Evolutionary conservation across 2,329 filamentous ascomycete genomes (phyloP), one percentile per base, ranked within the genome.

Genomic region (Chrysoporthe cubensis): DNA sequence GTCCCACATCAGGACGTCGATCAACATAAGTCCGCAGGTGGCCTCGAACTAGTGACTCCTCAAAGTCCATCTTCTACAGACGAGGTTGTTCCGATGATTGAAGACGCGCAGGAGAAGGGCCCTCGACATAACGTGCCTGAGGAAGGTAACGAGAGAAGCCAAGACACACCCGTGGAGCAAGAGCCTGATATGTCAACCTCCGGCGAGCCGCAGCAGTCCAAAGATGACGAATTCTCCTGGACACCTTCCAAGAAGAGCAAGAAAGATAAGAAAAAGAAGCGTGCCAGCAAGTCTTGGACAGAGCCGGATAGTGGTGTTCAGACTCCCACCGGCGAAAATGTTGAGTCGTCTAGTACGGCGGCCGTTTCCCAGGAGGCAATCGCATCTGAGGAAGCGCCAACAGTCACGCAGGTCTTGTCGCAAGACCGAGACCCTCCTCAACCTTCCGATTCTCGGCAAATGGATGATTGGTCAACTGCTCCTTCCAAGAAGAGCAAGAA

Each of bases 181-280:
- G 40, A 44, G 13, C 62, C 50, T 18, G 26, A 7, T 4, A 46
- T 8, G 7, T 32, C 40, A 18, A 21, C 2, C 40, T 13, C 11
- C 11, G 48, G 18, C n/a, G 50, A 64, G 21, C 48, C 37, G 21
- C 48, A 66, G 21, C 57, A 40, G 46, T 21, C 58, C 21, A 74
- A 68, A 71, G 75, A 61, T 70, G 68, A 63, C 70, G 75, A 64
- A 71, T 62, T 67, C 21, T 72, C 76, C 44, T 68, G 74, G 34
- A 71, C 73, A 52, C 73, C 73, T 64, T 71, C 72, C 44, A 78
- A 79, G 66, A 66, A 69, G 56, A 66, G 56, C 62, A 79, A 79
- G 61, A 71, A 71, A 64, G 78, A 74, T 56, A 81, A 78, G 73
- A 64, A 64, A 34, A 81, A 78, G 67, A 77, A 76, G 67, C 75